Evolutionary conservation across 1,284 basidiomycete species (phyloP).

Genomic region (Takashimella tepidaria): DNA sequence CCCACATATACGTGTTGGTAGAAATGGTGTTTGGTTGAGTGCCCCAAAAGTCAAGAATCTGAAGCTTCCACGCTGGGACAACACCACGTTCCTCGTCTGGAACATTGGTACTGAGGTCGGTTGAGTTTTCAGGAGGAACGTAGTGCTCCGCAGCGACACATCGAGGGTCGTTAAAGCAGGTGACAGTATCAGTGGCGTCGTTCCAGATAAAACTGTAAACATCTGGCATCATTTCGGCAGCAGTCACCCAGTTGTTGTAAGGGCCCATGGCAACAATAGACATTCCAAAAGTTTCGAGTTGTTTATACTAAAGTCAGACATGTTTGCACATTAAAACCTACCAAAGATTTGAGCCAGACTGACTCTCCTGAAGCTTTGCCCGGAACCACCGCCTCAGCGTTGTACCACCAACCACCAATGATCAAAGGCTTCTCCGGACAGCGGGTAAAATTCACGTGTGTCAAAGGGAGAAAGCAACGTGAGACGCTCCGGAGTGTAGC

Average conservation of each 20-base stretch:
- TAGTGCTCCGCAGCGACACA: slow-evolving; percentile 12
- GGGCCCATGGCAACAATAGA: slow-evolving; percentile 23
- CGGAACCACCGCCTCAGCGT: slow-evolving; percentile 12
- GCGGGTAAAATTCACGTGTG: slow-evolving; percentile 10
- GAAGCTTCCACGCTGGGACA: slow-evolving; percentile 19
- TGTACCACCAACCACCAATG: slow-evolving; percentile 37
- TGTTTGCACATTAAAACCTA: slow-evolving; percentile 6
- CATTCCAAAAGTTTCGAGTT: slow-evolving; percentile 15
- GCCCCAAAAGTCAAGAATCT: slow-evolving; percentile 8
- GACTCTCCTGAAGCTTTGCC: slow-evolving; percentile 21
- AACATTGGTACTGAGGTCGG: slow-evolving; percentile 7
- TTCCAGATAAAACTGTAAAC: slow-evolving; percentile 21
- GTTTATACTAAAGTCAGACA: slow-evolving; percentile 12
- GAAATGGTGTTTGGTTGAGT: slow-evolving; percentile 1
- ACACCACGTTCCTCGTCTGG: slow-evolving; percentile 10
- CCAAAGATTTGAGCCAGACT: slow-evolving; percentile 25
- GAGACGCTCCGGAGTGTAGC: slow-evolving; percentile 16
- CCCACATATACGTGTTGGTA: slow-evolving; percentile 11
- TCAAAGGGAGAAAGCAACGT: slow-evolving; percentile 23
- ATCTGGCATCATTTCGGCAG: slow-evolving; percentile 37
- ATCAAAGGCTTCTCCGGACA: slow-evolving; percentile 31
- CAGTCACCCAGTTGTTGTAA: slow-evolving; percentile 32
- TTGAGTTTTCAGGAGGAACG: slow-evolving; percentile 10
- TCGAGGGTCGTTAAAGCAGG: slow-evolving; percentile 17
- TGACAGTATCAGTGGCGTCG: slow-evolving; percentile 9